Evolutionary conservation across 345 rosid genomes (phyloP), one percentile per base, ranked within the genome.

Genomic region (Reutealis trisperma): DNA sequence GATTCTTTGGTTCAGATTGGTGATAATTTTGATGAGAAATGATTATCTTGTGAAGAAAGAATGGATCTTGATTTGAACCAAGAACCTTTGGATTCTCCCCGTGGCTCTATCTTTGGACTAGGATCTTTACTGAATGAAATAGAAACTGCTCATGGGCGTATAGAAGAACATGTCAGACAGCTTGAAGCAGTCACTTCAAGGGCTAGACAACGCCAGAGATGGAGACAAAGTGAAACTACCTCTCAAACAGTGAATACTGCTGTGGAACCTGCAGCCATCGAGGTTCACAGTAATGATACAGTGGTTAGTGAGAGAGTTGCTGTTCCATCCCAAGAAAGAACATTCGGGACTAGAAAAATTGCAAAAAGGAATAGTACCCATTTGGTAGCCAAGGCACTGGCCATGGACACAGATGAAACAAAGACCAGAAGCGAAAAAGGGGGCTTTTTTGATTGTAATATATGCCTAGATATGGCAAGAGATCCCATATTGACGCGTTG

Each of bases 11-110:
- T 27, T 59, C 37, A n/a, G 37, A 49, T 21, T 74, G 59, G 41
- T 64, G 11, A 41, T 16, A 61, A 4, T 32, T 55, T 66, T 37
- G 34, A 78, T 72, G 76, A 78, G 45, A 18, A 76, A 63, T 67
- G 64, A 71, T 62, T 24, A 27, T 32, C 24, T n/a, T 57, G 79
- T 67, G 89, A 72, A 72, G 88, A 77, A 67, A 63, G 44, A 41
- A 85, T 85, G 87, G 89, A 90, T 75, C 85, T 87, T 75, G 90
- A 88, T 85, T 83, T 88, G 85, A 90, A 88, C 72, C 83, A 78
- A 75, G 86, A 83, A 10, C 89, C 90, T 49, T 66, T 66, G 62
- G 85, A 79, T 59, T 75, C 85, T 21, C 34, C 75, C 12, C 37
- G 59, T 41, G 83, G 75, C 79, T 78, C 85, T 30, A 68, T 87